phyloP scores from a whole-genome alignment of 495 filamentous ascomycete genomes.

The Haplographium delicatum region DNA sequence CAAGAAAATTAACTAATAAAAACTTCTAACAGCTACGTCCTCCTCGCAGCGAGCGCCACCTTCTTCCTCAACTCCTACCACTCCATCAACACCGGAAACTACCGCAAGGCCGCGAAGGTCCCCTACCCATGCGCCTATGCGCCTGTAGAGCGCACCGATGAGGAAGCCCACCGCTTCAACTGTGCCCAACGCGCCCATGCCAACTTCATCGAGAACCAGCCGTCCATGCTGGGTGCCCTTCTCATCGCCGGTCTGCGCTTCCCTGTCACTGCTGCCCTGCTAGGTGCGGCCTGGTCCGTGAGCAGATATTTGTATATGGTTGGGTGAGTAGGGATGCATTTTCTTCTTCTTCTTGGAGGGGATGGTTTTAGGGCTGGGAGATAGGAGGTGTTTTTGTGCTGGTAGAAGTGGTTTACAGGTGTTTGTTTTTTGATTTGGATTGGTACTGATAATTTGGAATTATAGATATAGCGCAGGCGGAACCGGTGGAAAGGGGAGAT shows the following conservation, averaged over 20 bases:
- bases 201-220: slow-evolving; percentile 50
- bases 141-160: slow-evolving; percentile 34
- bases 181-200: slow-evolving; percentile 56
- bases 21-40: slow-evolving; percentile 33
- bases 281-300: slow-evolving; percentile 42
- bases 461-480: slow-evolving; percentile 40
- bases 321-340: too few relatives aligned
- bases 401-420: too few relatives aligned
- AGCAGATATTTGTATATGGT: slow-evolving; percentile 41
- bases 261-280: slow-evolving; percentile 37
- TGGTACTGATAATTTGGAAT: too few relatives aligned
- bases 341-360: too few relatives aligned
- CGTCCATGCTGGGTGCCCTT: slow-evolving; percentile 41
- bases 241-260: slow-evolving; percentile 42
- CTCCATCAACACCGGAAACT: slow-evolving; percentile 29
- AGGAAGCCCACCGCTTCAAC: slow-evolving; percentile 44
- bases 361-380: too few relatives aligned
- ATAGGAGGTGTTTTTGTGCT: too few relatives aligned
- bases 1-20: slow-evolving; percentile 1
- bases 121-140: slow-evolving; percentile 50
- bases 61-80: slow-evolving; percentile 46
- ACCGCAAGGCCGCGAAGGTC: slow-evolving; percentile 43
- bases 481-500: slow-evolving; percentile 42
- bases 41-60: slow-evolving; percentile 44
- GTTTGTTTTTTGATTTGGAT: too few relatives aligned